Base-by-base conservation (phyloP, 1,284 basidiomycete species). In the Moesziomyces parantarcticus region DNA sequence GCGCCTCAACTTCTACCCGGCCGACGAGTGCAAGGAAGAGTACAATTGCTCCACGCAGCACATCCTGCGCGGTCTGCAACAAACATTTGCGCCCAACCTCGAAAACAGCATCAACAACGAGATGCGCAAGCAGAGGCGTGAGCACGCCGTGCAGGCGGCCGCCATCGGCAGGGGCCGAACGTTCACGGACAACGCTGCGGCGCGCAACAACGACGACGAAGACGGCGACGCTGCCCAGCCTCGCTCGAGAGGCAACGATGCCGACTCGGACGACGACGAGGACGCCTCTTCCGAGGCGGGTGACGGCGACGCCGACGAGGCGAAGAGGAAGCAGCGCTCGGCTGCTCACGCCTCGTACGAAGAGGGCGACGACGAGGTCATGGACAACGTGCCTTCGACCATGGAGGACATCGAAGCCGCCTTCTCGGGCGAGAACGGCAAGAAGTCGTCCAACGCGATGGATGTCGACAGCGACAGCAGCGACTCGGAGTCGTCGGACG, bases 101-200 rank as follows among this genome's bases (percentile, higher is more conserved):
- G 93, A 91, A 85, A 92, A 91, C 84, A 94, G 97, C 85, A 91
- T 98, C 78, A 86, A 89, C 62, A 85, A 87, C 45, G 96, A 98
- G 86, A 89, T 98, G 87, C 93, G 92, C 85, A 92, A 90, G 82
- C 87, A 94, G 34, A 89, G 91, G 70, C 90, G 91, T 53, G 92
- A 97, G 81, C 85, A 93, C 65, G 92, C 89, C 81, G 89, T 88
- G 75, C 94, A 97, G 84, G 90, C 91, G 74, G 86, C 88, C 16
- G 89, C 91, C 57, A 88, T 98, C 39, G 95, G 95, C 8, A 91
- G 74, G 20, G 80, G 79, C 46, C 44, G 81, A 64, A 47, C 76
- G 91, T 84, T 94, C 92, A 26, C 90, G 86, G 63, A 85, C 85
- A 50, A 85, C 84, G 46, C 58, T 9, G 52, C 67, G 36, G 76